phyloP scores from a whole-genome alignment of 2,329 filamentous ascomycete species.

The Epichloe baconii region DNA sequence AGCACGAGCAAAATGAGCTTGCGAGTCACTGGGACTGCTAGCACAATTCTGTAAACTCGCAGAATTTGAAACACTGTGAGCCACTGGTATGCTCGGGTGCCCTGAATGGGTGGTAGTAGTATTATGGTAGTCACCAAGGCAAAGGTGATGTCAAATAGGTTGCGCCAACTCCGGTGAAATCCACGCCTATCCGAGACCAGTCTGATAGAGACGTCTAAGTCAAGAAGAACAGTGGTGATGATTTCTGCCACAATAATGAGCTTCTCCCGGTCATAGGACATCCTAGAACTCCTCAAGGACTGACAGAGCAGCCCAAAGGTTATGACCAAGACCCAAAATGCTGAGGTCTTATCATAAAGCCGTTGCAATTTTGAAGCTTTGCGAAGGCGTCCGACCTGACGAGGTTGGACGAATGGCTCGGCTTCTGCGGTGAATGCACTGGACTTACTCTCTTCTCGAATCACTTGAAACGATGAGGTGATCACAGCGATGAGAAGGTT shows the following conservation, averaged over 20 bases:
- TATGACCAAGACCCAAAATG: slow-evolving; percentile 73
- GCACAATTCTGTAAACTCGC: slow-evolving; percentile 79
- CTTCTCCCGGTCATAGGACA: slow-evolving; percentile 44
- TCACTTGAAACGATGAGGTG: slow-evolving; percentile 95
- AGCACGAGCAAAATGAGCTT: slow-evolving; percentile 80
- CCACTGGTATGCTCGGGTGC: slow-evolving; percentile 70
- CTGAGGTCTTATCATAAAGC: slow-evolving; percentile 59
- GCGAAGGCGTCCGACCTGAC: slow-evolving; percentile 24
- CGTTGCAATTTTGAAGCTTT: slow-evolving; percentile 45
- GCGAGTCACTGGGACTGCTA: slow-evolving; percentile 77
- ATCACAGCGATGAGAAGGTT: slow-evolving; percentile 94
- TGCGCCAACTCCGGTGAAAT: slow-evolving; percentile 62
- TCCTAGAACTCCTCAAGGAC: slow-evolving; percentile 60
- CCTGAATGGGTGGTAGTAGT: slow-evolving; percentile 66
- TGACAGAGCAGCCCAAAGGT: slow-evolving; percentile 68
- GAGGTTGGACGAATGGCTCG: slow-evolving; percentile 25
- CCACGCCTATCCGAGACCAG: slow-evolving; percentile 66
- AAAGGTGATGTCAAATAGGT: slow-evolving; percentile 68
- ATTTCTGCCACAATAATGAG: slow-evolving; percentile 66
- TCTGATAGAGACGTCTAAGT: slow-evolving; percentile 71
- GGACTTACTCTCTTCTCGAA: slow-evolving; percentile 86
- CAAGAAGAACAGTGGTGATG: slow-evolving; percentile 62
- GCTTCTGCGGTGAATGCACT: slow-evolving; percentile 82
- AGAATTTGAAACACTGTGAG: slow-evolving; percentile 88
- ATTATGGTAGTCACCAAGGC: slow-evolving; percentile 76